These are phyloP conservation scores for Fonsecaea multimorphosa DNA, from an alignment of 2,329 filamentous ascomycete genomes.

Conservation along the genomic window DNA sequence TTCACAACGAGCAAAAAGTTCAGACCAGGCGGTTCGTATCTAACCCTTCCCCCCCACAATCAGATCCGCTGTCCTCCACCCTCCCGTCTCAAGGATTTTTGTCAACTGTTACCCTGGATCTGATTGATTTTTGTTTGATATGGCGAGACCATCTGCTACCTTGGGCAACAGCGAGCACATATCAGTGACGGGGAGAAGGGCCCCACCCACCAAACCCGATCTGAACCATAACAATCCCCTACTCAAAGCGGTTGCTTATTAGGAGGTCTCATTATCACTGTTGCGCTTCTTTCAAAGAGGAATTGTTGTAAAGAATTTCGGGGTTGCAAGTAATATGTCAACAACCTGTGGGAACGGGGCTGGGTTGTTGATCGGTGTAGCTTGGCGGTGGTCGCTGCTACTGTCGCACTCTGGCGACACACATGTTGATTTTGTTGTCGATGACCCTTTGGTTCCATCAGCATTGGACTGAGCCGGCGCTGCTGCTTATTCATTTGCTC, in stretches of 20 bases:
- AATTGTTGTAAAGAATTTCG: not conserved
- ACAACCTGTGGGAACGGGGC: not conserved
- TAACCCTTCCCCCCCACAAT: constrained; percentile 1
- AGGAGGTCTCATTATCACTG: not conserved
- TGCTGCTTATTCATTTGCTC: too few relatives aligned
- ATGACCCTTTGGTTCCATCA: too few relatives aligned
- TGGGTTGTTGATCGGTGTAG: too few relatives aligned
- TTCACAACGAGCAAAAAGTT: not conserved
- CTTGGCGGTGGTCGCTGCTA: too few relatives aligned
- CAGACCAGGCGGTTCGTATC: not conserved
- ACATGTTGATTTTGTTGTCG: too few relatives aligned
- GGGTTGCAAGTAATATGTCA: not conserved
- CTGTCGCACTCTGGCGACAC: too few relatives aligned
- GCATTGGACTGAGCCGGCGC: too few relatives aligned
- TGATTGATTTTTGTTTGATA: constrained; percentile 2
- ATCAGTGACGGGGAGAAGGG: constrained; percentile 1
- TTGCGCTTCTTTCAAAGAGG: not conserved
- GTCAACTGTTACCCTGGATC: not conserved
- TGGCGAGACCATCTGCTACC: constrained; percentile 6
- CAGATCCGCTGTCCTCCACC: not conserved
- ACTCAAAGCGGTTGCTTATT: not conserved
- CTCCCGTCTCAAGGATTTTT: not conserved
- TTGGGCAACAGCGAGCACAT: constrained; percentile 3
- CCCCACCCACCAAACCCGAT: constrained; percentile 2
- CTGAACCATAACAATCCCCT: not conserved